These are phyloP conservation scores for Blastobotrys persicus DNA, from an alignment of 1,139 yeast genomes.

Conservation along the genomic window DNA sequence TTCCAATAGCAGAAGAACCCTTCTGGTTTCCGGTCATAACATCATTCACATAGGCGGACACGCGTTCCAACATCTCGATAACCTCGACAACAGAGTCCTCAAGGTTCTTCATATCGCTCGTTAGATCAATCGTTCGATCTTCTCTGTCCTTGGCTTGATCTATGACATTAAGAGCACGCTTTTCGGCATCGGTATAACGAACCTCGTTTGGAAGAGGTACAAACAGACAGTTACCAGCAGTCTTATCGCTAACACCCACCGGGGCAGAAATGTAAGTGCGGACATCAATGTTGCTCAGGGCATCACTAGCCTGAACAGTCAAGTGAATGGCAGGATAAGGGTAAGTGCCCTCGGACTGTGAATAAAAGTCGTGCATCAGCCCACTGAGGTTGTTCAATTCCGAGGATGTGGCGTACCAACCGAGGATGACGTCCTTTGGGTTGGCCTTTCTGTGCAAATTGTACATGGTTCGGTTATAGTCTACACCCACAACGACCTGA, in stretches of 20 bases:
- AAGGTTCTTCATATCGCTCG: slow-evolving; percentile 49
- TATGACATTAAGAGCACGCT: slow-evolving; percentile 36
- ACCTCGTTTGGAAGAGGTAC: slow-evolving; percentile 74
- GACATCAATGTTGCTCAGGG: slow-evolving; percentile 47
- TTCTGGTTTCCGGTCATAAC: slow-evolving; percentile 47
- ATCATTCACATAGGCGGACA: slow-evolving; percentile 47
- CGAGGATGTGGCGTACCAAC: slow-evolving; percentile 80
- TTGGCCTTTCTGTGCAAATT: slow-evolving; percentile 75
- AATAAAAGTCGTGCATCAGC: slow-evolving; percentile 80
- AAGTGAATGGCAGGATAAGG: slow-evolving; percentile 81
- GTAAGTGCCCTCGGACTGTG: slow-evolving; percentile 59
- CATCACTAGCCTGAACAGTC: slow-evolving; percentile 48
- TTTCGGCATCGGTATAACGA: slow-evolving; percentile 58
- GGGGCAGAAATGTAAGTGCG: slow-evolving; percentile 75
- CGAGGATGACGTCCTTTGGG: slow-evolving; percentile 76
- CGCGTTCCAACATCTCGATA: slow-evolving; percentile 54
- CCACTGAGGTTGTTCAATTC: slow-evolving; percentile 72
- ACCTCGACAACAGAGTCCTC: slow-evolving; percentile 57
- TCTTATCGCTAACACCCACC: slow-evolving; percentile 54
- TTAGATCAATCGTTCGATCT: slow-evolving; percentile 37
- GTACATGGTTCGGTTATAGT: slow-evolving; percentile 68
- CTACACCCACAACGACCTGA: slow-evolving; percentile 70
- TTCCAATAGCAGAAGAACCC: slow-evolving; percentile 53
- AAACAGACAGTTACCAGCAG: slow-evolving; percentile 68
- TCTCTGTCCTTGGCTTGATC: slow-evolving; percentile 39